Evolutionary conservation across 2,329 filamentous ascomycete species (phyloP), one percentile per base, ranked within the genome.

Genomic region (Epichloe aotearoae): DNA sequence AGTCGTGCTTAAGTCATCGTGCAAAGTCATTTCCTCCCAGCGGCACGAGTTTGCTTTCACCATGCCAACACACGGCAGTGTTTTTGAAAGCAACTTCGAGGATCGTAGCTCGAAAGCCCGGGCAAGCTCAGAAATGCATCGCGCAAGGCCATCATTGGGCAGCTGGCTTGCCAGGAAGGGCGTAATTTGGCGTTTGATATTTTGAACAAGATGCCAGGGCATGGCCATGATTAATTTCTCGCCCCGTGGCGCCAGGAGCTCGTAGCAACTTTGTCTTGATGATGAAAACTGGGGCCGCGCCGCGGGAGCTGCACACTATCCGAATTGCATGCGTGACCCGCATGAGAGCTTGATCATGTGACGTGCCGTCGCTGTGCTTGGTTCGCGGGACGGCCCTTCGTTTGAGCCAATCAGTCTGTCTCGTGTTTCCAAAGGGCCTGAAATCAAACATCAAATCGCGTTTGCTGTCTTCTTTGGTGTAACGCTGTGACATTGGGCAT

Each of bases 331-430:
- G 63, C 59, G 56, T 61, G 50, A 57, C 57, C 61, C 63, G 64
- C 64, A 68, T 68, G 58, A 61, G 57, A 26, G 41, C 30, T 30
- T 26, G 33, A 54, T 67, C 66, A 68, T 63, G 66, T 68, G 66
- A 68, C 19, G 49, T 33, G n/a, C 49, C 46, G 15, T 36, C 20
- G 26, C 47, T 57, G 66, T 61, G 63, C 62, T 64, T 63, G 63
- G 66, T 67, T 65, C 56, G 65, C 65, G 65, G 66, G 64, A 58
- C 64, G 66, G 58, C 57, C 64, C 62, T 62, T 65, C 55, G 52
- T 52, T 54, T 43, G 55, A 44, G 49, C 60, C 59, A 63, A 59
- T 61, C 54, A 58, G 55, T 39, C 42, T 2, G 33, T 38, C n/a
- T 12, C 30, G 19, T 34, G 37, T 20, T 52, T 46, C n/a, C 11